These are phyloP conservation scores for Cystofilobasidium ferigula DNA, from an alignment of 768 basidiomycete species.

Conservation along the genomic window DNA sequence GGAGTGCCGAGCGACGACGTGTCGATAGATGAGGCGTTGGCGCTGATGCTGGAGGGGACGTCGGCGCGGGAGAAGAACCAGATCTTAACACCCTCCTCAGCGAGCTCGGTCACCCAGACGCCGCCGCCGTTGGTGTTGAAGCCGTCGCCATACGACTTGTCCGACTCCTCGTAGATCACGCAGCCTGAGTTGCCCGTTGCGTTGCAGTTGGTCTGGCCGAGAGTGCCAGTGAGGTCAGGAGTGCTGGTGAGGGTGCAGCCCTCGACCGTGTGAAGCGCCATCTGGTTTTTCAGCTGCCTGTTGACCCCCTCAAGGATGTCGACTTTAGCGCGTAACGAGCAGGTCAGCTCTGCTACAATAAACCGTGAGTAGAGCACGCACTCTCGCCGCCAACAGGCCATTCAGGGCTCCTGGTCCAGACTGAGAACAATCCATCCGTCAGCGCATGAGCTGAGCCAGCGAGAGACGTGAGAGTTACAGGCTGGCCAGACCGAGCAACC, in stretches of 20 bases:
- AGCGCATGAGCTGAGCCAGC: no score
- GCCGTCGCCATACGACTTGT: constrained; percentile 3
- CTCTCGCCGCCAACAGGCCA: constrained; percentile 14
- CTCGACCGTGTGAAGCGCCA: constrained; percentile 14
- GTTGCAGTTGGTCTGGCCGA: neutral
- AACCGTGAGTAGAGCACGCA: neutral
- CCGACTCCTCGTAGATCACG: neutral
- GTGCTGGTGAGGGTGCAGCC: neutral
- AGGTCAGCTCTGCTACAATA: no score
- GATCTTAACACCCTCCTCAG: constrained; percentile 8
- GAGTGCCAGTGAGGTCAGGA: neutral
- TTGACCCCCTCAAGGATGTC: constrained; percentile 9
- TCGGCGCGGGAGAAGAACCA: constrained; percentile 14
- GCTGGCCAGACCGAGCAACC: neutral
- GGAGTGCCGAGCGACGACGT: constrained; percentile 16
- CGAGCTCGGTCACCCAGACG: constrained; percentile 18
- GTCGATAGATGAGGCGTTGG: constrained; percentile 5
- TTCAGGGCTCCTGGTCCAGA: neutral
- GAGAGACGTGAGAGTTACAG: neutral
- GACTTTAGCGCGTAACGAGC: neutral
- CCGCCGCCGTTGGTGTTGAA: constrained; percentile 16
- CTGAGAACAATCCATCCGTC: neutral
- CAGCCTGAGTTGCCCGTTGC: constrained; percentile 5
- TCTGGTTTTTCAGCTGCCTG: neutral
- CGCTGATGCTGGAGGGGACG: neutral